A percentile compares a stretch with the other conserved stretches of the same genome.
These are phyloP conservation scores for Macaranga tanarius DNA, from an alignment of 441 rosid genomes.

Conservation along the genomic window DNA sequence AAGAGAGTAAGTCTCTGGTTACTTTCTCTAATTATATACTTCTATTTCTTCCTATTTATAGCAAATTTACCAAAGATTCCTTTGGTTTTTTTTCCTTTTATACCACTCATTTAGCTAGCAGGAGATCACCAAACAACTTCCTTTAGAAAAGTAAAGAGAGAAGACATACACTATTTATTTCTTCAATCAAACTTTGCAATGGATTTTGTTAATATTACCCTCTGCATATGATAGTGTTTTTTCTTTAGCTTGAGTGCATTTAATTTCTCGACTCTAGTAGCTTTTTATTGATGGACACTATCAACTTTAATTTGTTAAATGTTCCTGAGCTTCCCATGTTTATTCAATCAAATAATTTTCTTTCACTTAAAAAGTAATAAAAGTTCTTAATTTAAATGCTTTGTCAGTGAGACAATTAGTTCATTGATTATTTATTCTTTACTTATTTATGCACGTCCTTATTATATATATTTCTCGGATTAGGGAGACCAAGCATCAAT, in stretches of 20 bases:
- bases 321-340: neutral
- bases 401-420: too few relatives aligned
- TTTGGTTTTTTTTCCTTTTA: neutral
- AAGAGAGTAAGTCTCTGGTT: slow-evolving; percentile 63
- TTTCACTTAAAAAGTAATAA: neutral
- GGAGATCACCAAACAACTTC: neutral
- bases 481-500: slow-evolving; percentile 99
- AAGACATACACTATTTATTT: neutral
- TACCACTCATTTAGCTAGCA: neutral
- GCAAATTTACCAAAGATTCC: neutral
- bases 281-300: neutral
- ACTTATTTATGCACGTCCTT: neutral
- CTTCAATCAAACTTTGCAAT: neutral
- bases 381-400: neutral
- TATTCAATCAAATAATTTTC: neutral
- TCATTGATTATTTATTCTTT: neutral
- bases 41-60: neutral
- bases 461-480: neutral
- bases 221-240: neutral
- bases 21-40: neutral
- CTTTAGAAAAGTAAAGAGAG: neutral
- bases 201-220: neutral
- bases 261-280: neutral
- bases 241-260: neutral
- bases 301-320: neutral